These are phyloP conservation scores for Kodamaea arcana DNA, from an alignment of 1,139 yeast species.

Conservation along the genomic window DNA sequence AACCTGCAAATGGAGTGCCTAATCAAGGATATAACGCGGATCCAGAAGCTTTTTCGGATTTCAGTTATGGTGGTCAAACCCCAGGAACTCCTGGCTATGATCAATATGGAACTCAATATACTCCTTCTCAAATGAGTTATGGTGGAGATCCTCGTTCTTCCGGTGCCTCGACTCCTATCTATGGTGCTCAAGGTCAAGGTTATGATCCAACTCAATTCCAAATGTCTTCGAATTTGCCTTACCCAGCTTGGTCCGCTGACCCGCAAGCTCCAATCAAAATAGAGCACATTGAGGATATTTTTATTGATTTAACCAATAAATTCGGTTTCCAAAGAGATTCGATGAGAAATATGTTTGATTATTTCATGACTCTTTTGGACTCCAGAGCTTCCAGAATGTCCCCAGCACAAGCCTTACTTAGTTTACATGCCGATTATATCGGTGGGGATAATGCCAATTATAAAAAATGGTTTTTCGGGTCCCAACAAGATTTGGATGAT, in stretches of 20 bases:
- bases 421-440: conserved; percentile 92
- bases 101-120: conserved; percentile 75
- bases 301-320: conserved; percentile 81
- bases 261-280: conserved; percentile 71
- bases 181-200: conserved; percentile 56
- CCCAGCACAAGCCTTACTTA: conserved; percentile 87
- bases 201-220: conserved; percentile 67
- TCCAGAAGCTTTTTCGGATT: conserved; percentile 76
- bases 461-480: conserved; percentile 26
- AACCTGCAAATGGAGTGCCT: conserved; percentile 33
- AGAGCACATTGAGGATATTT: conserved; percentile 89
- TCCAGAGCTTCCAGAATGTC: conserved; percentile 97
- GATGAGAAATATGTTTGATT: conserved; percentile 95
- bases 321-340: conserved; percentile 98
- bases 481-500: conserved; percentile 29
- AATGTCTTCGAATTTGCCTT: conserved; percentile 66
- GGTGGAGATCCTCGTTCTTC: conserved; percentile 76
- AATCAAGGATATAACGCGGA: conserved; percentile 51
- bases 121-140: conserved; percentile 80
- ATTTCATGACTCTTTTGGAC: conserved; percentile 88
- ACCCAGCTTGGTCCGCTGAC: conserved; percentile 96
- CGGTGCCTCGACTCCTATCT: conserved; percentile 94
- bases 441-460: conserved; percentile 30
- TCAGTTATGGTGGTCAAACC: conserved; percentile 61
- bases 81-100: conserved; percentile 68